These are phyloP conservation scores for Hypsizygus marmoreus DNA, from an alignment of 768 basidiomycete species.

Conservation along the genomic window DNA sequence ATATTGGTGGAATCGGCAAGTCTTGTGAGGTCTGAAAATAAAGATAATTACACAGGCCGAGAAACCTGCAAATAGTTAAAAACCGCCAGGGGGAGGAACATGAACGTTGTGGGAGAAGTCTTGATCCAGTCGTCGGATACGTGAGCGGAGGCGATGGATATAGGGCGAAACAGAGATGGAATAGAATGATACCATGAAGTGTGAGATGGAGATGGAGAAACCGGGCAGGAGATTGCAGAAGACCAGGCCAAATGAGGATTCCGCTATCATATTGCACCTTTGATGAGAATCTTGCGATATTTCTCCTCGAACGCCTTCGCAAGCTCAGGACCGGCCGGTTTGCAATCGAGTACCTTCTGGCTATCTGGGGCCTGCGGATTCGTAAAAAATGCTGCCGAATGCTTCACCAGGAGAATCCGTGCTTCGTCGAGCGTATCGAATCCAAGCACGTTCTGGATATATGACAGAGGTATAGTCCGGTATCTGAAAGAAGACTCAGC, in stretches of 20 bases:
- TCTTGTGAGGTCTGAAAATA: constrained; percentile 8
- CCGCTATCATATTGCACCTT: constrained; percentile 81
- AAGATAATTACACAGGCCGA: constrained; percentile 8
- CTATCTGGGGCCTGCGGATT: constrained; percentile 63
- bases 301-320: constrained; percentile 72
- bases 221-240: constrained; percentile 19
- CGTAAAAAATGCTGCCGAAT: constrained; percentile 67
- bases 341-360: constrained; percentile 75
- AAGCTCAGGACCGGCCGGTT: constrained; percentile 56
- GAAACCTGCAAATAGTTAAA: constrained; percentile 15
- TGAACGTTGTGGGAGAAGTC: neutral
- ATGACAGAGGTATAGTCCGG: constrained; percentile 70
- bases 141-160: neutral
- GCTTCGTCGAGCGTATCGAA: constrained; percentile 71
- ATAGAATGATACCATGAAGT: constrained; percentile 7
- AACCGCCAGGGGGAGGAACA: neutral
- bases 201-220: constrained; percentile 20
- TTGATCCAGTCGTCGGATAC: constrained; percentile 11
- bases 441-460: constrained; percentile 79
- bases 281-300: constrained; percentile 86
- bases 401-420: constrained; percentile 68
- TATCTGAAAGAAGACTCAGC: constrained; percentile 58
- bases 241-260: constrained; percentile 8
- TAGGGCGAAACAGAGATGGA: neutral
- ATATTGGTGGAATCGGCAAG: constrained; percentile 3